A percentile compares a stretch with the other conserved stretches of the same genome.
Conservation (phyloP, 2,329 filamentous ascomycete species). For the Trichoderma arundinaceum region DNA sequence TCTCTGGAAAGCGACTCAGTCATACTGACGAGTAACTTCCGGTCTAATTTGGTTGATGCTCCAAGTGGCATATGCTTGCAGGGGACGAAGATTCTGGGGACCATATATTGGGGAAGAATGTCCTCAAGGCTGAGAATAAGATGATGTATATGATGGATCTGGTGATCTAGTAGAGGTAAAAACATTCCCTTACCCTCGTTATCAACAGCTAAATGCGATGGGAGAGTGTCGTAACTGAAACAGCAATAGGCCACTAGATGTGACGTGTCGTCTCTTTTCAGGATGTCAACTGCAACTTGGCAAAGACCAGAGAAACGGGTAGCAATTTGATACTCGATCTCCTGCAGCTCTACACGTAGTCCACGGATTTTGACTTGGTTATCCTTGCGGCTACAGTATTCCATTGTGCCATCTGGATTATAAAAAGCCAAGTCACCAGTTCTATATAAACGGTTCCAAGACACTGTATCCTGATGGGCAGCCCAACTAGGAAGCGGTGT, state of each 20-base stretch:
- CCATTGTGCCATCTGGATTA: constrained; percentile 35
- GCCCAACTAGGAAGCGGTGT: constrained; percentile 39
- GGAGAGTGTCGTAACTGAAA: not conserved
- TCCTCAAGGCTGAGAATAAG: not conserved
- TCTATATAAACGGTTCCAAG: constrained; percentile 44
- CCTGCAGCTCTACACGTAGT: constrained; percentile 10
- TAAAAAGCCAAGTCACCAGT: constrained; percentile 55
- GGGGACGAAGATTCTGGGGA: not conserved
- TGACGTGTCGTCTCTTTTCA: not conserved
- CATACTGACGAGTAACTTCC: not conserved
- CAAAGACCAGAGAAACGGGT: not conserved
- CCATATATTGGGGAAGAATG: constrained; percentile 12
- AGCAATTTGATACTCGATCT: constrained; percentile 23
- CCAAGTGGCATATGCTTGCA: constrained; percentile 9
- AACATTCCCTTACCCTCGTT: not conserved
- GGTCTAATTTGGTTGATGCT: constrained; percentile 11
- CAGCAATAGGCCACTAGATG: constrained; percentile 4
- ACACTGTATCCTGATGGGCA: constrained; percentile 33
- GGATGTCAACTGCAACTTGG: constrained; percentile 9
- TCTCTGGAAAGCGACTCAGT: not conserved
- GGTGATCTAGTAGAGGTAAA: not conserved
- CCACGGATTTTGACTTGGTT: constrained; percentile 26
- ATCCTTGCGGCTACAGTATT: constrained; percentile 8
- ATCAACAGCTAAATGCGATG: not conserved
- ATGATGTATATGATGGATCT: not conserved